A percentile compares a stretch with the other conserved stretches of the same genome.
phyloP scores from a whole-genome alignment of 1,284 basidiomycete species.

The Ustilago nuda region DNA sequence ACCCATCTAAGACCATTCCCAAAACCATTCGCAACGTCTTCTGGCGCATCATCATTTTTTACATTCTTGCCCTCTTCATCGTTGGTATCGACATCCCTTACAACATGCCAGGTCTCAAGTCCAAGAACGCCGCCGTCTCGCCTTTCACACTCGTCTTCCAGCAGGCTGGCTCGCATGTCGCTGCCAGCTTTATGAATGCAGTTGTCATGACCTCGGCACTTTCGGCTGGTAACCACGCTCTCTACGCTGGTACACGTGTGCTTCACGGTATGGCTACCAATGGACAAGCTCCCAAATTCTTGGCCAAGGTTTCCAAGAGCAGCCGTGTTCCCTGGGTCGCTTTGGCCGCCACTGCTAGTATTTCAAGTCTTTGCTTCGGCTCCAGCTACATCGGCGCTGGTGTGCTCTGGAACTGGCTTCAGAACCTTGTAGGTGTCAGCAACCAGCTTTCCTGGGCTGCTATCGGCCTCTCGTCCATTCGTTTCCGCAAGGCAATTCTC shows the following conservation, averaged over 20 bases:
- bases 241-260: slow-evolving; percentile 83
- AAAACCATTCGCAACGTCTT: slow-evolving; percentile 74
- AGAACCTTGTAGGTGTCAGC: slow-evolving; percentile 77
- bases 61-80: slow-evolving; percentile 72
- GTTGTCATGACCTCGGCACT: slow-evolving; percentile 81
- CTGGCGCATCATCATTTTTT: slow-evolving; percentile 74
- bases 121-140: slow-evolving; percentile 30
- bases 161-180: slow-evolving; percentile 70
- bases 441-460: slow-evolving; percentile 85
- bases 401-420: slow-evolving; percentile 74
- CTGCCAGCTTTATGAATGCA: slow-evolving; percentile 77
- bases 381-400: slow-evolving; percentile 67
- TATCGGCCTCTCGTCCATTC: slow-evolving; percentile 80
- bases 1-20: slow-evolving; percentile 54
- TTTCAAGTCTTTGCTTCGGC: slow-evolving; percentile 78
- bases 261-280: slow-evolving; percentile 78
- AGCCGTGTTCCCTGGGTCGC: slow-evolving; percentile 80
- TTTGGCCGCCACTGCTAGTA: slow-evolving; percentile 76
- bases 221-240: slow-evolving; percentile 84
- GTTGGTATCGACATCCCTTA: slow-evolving; percentile 74
- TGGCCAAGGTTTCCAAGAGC: slow-evolving; percentile 76
- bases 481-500: slow-evolving; percentile 77
- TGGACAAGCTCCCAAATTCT: slow-evolving; percentile 81
- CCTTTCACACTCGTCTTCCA: slow-evolving; percentile 69
- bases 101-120: slow-evolving; percentile 49